These are phyloP conservation scores for Juncus inflexus DNA, from an alignment of 176 grass and related monocot species.

Conservation along the genomic window DNA sequence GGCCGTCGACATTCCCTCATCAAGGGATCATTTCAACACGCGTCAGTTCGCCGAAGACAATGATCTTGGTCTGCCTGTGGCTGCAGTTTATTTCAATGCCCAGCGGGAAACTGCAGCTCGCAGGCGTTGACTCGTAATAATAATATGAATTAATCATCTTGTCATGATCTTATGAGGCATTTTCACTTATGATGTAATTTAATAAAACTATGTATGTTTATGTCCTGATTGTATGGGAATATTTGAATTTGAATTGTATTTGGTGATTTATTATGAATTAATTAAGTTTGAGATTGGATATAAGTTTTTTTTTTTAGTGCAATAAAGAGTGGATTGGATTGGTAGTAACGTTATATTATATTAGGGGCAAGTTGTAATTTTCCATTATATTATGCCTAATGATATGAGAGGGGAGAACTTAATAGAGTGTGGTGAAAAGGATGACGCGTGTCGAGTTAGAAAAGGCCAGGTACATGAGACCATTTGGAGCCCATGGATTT, in stretches of 20 bases:
- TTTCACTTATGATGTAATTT: slow-evolving; percentile 24
- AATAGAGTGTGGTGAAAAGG: slow-evolving; percentile 30
- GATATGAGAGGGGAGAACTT: no score
- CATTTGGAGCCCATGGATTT: slow-evolving; percentile 20
- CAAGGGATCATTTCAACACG: slow-evolving; percentile 62
- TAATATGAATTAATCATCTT: background rate
- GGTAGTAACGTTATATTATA: slow-evolving; percentile 2
- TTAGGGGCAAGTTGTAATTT: background rate
- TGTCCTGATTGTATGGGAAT: background rate
- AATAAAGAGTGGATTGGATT: background rate
- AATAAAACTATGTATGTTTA: slow-evolving; percentile 21
- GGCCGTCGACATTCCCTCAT: slow-evolving; percentile 34
- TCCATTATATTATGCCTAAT: slow-evolving; percentile 9
- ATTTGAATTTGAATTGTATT: slow-evolving; percentile 7
- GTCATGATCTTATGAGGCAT: background rate
- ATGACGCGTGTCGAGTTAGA: slow-evolving; percentile 32
- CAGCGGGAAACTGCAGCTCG: slow-evolving; percentile 82
- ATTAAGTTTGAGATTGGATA: slow-evolving; percentile 14
- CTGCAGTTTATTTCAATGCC: slow-evolving; percentile 77
- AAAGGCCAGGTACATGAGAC: slow-evolving; percentile 22
- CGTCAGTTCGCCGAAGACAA: slow-evolving; percentile 69
- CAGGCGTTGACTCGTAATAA: slow-evolving; percentile 43
- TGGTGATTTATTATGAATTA: background rate
- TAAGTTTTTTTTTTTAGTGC: no score
- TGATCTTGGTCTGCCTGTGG: slow-evolving; percentile 59